Evolutionary conservation across 169 alveolate genomes (phyloP).

Genomic region (Cryptosporidium xiaoi): DNA sequence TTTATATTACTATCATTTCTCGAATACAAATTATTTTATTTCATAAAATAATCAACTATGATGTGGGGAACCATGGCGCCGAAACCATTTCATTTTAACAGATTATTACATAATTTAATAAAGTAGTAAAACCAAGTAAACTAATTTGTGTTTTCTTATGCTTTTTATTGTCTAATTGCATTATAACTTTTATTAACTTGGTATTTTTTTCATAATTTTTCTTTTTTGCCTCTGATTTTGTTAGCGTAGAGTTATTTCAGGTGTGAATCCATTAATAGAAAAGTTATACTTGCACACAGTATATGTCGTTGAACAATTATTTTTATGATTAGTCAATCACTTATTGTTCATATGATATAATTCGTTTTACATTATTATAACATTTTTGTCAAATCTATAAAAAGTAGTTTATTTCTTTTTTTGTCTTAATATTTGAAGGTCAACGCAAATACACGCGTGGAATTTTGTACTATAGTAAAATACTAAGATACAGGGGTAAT

Average conservation of each 20-base stretch:
- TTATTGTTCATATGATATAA: neutral
- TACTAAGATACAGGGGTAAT: too few relatives aligned
- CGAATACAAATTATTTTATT: too few relatives aligned
- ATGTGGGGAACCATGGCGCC: too few relatives aligned
- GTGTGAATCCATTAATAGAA: neutral
- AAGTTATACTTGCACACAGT: conserved; percentile 52
- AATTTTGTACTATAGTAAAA: too few relatives aligned
- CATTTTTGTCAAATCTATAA: too few relatives aligned
- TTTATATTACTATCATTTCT: neutral
- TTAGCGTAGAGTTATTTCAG: neutral
- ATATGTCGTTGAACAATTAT: conserved; percentile 51
- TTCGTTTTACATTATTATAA: neutral
- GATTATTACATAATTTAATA: too few relatives aligned
- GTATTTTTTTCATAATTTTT: neutral
- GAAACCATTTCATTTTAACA: too few relatives aligned
- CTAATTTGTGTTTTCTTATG: neutral
- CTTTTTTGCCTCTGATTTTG: neutral
- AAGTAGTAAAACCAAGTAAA: too few relatives aligned
- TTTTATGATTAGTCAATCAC: neutral
- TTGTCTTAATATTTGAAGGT: neutral
- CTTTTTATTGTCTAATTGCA: neutral
- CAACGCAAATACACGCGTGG: neutral
- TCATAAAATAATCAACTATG: too few relatives aligned
- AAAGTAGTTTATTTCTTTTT: neutral
- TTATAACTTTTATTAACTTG: neutral